These are phyloP conservation scores for Porcisia deanei DNA, from an alignment of 208 protist species.

Conservation along the genomic window DNA sequence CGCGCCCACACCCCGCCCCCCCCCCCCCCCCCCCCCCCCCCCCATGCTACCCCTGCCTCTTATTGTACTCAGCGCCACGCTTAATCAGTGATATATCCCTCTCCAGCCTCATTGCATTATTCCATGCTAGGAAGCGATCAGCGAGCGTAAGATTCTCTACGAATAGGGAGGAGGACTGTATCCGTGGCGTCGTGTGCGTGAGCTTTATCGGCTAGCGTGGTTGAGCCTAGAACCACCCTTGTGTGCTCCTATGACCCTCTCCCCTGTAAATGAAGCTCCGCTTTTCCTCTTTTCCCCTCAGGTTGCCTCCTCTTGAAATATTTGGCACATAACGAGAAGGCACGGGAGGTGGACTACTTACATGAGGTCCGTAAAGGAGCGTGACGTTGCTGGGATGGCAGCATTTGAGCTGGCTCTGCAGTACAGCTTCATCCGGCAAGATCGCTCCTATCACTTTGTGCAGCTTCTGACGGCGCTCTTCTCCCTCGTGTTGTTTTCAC, in stretches of 20 bases:
- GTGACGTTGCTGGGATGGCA: constrained; percentile 72
- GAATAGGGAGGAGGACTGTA: neutral
- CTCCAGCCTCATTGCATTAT: neutral
- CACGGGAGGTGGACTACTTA: neutral
- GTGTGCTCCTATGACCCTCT: neutral
- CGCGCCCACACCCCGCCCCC: no score
- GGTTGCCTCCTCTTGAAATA: neutral
- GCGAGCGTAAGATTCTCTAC: neutral
- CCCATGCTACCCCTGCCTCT: neutral
- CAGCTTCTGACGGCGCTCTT: constrained; percentile 69
- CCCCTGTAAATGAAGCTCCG: neutral
- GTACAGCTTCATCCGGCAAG: constrained; percentile 77
- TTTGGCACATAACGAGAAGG: neutral
- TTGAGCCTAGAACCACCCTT: neutral
- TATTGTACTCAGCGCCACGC: neutral
- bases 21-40: no score
- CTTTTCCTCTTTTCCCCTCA: neutral
- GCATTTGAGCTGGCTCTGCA: constrained; percentile 88
- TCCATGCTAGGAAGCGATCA: neutral
- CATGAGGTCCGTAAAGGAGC: constrained; percentile 61
- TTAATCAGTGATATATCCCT: neutral
- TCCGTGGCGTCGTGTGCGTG: neutral
- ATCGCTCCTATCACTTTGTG: constrained; percentile 84
- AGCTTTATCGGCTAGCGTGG: neutral
- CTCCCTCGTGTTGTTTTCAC: constrained; percentile 65